Evolutionary conservation across 345 rosid species (phyloP).

Genomic region (Corchorus olitorius): DNA sequence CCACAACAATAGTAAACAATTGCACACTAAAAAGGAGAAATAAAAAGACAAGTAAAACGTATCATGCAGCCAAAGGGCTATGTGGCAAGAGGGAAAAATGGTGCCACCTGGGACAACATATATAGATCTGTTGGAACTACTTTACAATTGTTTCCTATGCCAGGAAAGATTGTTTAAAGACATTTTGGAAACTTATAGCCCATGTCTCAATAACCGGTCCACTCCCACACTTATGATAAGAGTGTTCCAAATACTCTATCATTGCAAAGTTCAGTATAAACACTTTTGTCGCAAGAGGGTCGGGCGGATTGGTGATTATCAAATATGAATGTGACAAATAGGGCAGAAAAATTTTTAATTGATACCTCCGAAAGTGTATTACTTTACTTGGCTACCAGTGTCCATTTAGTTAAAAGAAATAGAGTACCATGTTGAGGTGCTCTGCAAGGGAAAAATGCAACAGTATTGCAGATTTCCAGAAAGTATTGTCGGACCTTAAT

Average conservation of each 20-base stretch:
- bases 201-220: not conserved
- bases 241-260: not conserved
- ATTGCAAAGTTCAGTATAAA: not conserved
- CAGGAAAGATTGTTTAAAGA: not conserved
- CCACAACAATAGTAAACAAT: slow-evolving; percentile 1
- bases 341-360: not conserved
- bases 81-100: not conserved
- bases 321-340: not conserved
- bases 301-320: not conserved
- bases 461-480: slow-evolving; percentile 10
- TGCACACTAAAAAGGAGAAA: not conserved
- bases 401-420: slow-evolving; percentile 1
- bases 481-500: slow-evolving; percentile 59
- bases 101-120: not conserved
- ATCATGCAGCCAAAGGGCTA: not conserved
- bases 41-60: not conserved
- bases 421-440: slow-evolving; percentile 9
- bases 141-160: not conserved
- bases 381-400: slow-evolving; percentile 3
- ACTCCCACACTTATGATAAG: not conserved
- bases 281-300: not conserved
- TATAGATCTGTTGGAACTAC: not conserved
- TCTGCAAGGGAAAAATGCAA: not conserved
- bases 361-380: not conserved
- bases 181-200: not conserved